A percentile compares a stretch with the other conserved stretches of the same genome.
Evolutionary conservation across 108 stramenopile species (phyloP).

Genomic region (Cyclotella kingstonii): DNA sequence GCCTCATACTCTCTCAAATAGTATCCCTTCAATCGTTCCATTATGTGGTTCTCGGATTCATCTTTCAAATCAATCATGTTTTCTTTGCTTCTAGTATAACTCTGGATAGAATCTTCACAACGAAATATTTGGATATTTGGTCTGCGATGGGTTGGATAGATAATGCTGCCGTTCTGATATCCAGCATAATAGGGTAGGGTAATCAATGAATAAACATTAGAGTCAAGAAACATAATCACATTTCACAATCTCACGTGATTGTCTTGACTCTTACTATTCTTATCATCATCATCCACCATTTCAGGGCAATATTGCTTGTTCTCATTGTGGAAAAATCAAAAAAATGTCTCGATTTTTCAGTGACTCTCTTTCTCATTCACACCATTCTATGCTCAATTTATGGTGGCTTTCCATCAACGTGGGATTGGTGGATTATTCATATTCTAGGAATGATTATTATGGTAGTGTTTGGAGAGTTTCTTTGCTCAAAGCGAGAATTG

Average conservation of each 20-base stretch:
- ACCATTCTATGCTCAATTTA: slow-evolving; percentile 56
- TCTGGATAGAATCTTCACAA: slow-evolving; percentile 78
- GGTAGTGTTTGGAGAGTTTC: slow-evolving; percentile 80
- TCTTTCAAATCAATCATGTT: slow-evolving; percentile 70
- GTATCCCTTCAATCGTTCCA: slow-evolving; percentile 78
- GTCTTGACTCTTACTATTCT: neutral
- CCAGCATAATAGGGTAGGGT: slow-evolving; percentile 50
- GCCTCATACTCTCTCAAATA: slow-evolving; percentile 63
- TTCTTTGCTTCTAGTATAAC: slow-evolving; percentile 64
- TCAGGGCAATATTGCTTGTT: slow-evolving; percentile 52
- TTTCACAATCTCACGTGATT: neutral
- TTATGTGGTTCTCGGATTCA: slow-evolving; percentile 63
- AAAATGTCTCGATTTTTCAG: slow-evolving; percentile 81
- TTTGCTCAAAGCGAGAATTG: slow-evolving; percentile 74
- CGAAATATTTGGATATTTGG: slow-evolving; percentile 67
- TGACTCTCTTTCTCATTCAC: slow-evolving; percentile 78
- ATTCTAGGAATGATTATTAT: slow-evolving; percentile 69
- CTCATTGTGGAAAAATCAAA: slow-evolving; percentile 71
- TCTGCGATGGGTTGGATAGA: slow-evolving; percentile 65
- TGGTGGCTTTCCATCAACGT: slow-evolving; percentile 62
- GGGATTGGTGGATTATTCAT: slow-evolving; percentile 86
- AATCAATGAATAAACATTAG: neutral
- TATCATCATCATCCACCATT: neutral
- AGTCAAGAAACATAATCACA: neutral
- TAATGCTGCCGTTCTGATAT: slow-evolving; percentile 57